Percentiles rank a stretch among this genome's conserved stretches.
Conservation (phyloP, 495 filamentous ascomycete genomes). For the Penicillium simplicissimum region DNA sequence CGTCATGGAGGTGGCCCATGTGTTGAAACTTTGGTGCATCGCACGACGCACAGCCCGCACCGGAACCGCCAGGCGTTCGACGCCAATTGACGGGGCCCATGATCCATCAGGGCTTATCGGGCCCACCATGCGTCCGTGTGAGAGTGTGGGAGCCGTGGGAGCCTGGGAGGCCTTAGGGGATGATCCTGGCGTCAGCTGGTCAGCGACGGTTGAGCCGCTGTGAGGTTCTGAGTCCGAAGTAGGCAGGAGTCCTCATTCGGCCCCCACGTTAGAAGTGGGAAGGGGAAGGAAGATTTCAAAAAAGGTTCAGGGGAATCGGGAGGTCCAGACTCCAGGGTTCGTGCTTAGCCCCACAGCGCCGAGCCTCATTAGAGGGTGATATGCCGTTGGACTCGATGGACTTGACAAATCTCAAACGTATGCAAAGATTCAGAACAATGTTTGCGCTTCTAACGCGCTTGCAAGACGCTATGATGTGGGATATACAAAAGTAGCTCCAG, state of each 20-base stretch:
- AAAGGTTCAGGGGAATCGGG: background rate
- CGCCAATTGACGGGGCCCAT: background rate
- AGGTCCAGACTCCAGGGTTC: background rate
- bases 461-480: constrained; percentile 17
- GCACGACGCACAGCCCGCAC: background rate
- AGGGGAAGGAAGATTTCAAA: no score
- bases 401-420: background rate
- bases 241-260: background rate
- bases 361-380: background rate
- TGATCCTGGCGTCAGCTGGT: background rate
- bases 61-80: background rate
- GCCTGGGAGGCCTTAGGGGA: background rate
- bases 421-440: background rate
- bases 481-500: constrained; percentile 15
- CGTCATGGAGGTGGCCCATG: background rate
- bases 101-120: background rate
- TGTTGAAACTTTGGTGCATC: background rate
- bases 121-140: constrained; percentile 1
- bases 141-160: no score
- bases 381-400: background rate
- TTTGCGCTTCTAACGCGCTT: constrained; percentile 18
- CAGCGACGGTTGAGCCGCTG: background rate
- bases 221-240: background rate
- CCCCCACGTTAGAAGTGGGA: background rate
- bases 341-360: background rate